Evolutionary conservation across 306 rosid genomes (phyloP), one percentile per base, ranked within the genome.

Genomic region (Quercus engelmannii): DNA sequence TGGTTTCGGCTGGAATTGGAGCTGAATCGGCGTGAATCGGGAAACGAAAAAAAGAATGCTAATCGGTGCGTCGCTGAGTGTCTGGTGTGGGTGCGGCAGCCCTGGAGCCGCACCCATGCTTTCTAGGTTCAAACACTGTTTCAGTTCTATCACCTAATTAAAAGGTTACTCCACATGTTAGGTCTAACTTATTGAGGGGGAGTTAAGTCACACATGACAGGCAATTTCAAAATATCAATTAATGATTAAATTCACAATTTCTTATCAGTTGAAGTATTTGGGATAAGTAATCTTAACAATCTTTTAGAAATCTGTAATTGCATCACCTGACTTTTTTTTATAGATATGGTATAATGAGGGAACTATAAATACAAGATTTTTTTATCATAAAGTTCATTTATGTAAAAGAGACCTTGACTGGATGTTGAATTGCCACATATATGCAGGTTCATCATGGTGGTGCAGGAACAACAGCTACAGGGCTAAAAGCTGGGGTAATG

Each of bases 371-470:
- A 41, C 23, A n/a, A 25, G 28, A 12, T 43, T 25, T 54, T 23
- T 18, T 65, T 13, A 14, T 67, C 11, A 19, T 31, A 23, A 18
- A 67, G 71, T 67, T 17, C 38, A 33, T 19, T 21, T 67, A 21
- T 33, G 49, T 67, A 9, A 4, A 31, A 7, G 72, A 10, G 51
- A 9, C 14, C 23, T 35, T 75, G 67, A 69, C 76, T 25, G 28
- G 74, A 57, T 49, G 49, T 25, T 56, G 19, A 41, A 49, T 52
- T 77, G 56, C 28, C 30, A 23, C 8, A 49, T 61, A 57, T 54
- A 71, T 89, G 92, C 92, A 92, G 99, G 97, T 95, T 76, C 99
- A 95, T 87, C 99, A 95, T 52, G 99, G 99, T 33, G 99, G 99
- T 76, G 98, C 99, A 26, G 99, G 99, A 77, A 95, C 99, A 69